Evolutionary conservation across 495 filamentous ascomycete species (phyloP), one percentile per base, ranked within the genome.

Genomic region (Astrocystis sublimbata): DNA sequence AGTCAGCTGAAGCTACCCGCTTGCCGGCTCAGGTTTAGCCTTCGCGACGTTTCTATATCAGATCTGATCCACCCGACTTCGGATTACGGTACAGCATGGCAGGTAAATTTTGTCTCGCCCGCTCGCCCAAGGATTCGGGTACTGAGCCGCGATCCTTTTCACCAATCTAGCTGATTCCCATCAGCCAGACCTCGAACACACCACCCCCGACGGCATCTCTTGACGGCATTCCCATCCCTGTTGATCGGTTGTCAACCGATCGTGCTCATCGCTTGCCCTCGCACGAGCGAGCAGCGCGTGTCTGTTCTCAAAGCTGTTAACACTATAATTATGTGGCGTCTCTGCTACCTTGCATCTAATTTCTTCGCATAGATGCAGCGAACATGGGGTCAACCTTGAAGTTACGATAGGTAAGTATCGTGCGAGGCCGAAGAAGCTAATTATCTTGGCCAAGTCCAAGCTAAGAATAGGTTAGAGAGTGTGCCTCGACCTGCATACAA

Each of bases 381-480:
- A 47, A 24, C 2, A 26, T 31, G 41, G 55, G 42, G n/a, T 38
- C 3, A n/a, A n/a, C n/a, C n/a, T 2, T 46, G 17, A 19, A 58
- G 55, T 36, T 38, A 30, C 24, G 42, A n/a, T n/a, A n/a, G n/a
- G n/a, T n/a, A n/a, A n/a, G 30, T 17, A n/a, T 38, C 21, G n/a
- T 58, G 55, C 55, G 38, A 33, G 40, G 42, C 30, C 21, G 17
- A 58, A 38, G 31, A 15, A 49, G 41, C 56, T 58, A 31, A 49
- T 26, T 23, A 38, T 41, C 54, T 46, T 58, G 23, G 56, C 28
- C 42, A 38, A 38, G 26, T 19, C 36, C 30, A 13, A 6, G 19
- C 41, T 58, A 58, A 58, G 23, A 58, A 58, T 58, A 58, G 42
- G 56, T 30, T 23, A 30, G 30, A 58, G 31, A 17, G 38, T 58